These are phyloP conservation scores for Friedmanniomyces endolithicus DNA, from an alignment of 495 filamentous ascomycete species.

Conservation along the genomic window DNA sequence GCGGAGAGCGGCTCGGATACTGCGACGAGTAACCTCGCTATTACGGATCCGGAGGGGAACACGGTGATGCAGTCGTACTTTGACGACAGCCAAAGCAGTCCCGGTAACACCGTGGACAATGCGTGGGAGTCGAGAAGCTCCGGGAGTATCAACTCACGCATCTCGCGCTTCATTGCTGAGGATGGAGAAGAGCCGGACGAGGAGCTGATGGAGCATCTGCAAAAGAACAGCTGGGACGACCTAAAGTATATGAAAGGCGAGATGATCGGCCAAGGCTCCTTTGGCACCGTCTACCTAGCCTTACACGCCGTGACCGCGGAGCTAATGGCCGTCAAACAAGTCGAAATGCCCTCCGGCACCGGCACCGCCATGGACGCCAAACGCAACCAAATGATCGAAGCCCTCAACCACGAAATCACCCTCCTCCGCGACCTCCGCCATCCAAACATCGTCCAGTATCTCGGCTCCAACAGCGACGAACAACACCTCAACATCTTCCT, in stretches of 20 bases:
- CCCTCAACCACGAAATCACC: constrained; percentile 89
- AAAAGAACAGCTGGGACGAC: constrained; percentile 85
- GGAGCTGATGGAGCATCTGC: constrained; percentile 50
- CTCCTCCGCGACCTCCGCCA: constrained; percentile 90
- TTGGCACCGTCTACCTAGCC: constrained; percentile 91
- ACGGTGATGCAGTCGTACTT: constrained; percentile 60
- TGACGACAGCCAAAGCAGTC: constrained; percentile 66
- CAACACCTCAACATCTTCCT: constrained; percentile 98
- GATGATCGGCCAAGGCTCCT: constrained; percentile 91
- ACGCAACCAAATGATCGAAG: constrained; percentile 96
- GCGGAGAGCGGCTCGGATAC: constrained; percentile 61
- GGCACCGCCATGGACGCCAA: constrained; percentile 72
- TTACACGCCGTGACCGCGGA: constrained; percentile 96
- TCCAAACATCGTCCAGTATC: constrained; percentile 94
- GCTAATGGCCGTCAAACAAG: constrained; percentile 96
- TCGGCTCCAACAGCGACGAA: constrained; percentile 82
- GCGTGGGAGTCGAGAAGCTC: constrained; percentile 36
- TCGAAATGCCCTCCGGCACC: constrained; percentile 75
- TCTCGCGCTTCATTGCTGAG: constrained; percentile 48
- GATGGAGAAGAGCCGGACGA: constrained; percentile 81
- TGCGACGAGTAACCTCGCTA: constrained; percentile 37
- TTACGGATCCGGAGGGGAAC: constrained; percentile 64
- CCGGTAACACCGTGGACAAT: constrained; percentile 38
- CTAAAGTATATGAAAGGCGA: constrained; percentile 99
- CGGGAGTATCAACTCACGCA: constrained; percentile 52